These are phyloP conservation scores for Panicum hallii DNA, from an alignment of 202 grass and related monocot genomes.

Conservation along the genomic window DNA sequence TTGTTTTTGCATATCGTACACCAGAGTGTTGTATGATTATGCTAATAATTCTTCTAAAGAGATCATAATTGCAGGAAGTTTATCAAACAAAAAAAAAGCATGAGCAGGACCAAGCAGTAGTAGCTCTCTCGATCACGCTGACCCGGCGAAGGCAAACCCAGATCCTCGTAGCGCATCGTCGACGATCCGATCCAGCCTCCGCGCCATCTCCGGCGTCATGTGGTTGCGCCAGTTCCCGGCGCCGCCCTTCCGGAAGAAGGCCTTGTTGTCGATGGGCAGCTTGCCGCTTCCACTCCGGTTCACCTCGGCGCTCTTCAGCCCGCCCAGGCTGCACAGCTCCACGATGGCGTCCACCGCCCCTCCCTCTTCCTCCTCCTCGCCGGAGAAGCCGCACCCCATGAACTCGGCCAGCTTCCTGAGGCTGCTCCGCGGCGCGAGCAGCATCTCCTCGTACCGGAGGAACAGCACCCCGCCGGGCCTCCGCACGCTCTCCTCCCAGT, in stretches of 20 bases:
- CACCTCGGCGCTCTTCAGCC: conserved; percentile 16
- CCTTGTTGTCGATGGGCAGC: background rate
- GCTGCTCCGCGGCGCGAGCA: background rate
- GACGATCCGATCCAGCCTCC: conserved; percentile 40
- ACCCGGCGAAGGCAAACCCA: conserved; percentile 11
- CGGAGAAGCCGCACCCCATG: background rate
- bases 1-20: too few relatives aligned
- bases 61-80: too few relatives aligned
- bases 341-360: too few relatives aligned
- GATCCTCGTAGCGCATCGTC: conserved; percentile 41
- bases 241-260: conserved; percentile 46
- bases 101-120: too few relatives aligned
- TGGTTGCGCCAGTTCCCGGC: conserved; percentile 53
- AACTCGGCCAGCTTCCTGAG: conserved; percentile 44
- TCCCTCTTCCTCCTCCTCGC: background rate
- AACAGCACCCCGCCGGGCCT: conserved; percentile 41
- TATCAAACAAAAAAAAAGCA: too few relatives aligned
- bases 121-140: background rate
- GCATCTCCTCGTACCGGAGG: conserved; percentile 54
- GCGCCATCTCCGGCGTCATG: conserved; percentile 49
- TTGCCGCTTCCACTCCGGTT: background rate
- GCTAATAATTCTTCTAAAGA: too few relatives aligned
- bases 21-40: too few relatives aligned
- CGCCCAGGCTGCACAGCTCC: conserved; percentile 43
- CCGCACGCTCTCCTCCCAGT: conserved; percentile 40